phyloP scores from a whole-genome alignment of 768 basidiomycete species.

The Panaeolus cyanescens region DNA sequence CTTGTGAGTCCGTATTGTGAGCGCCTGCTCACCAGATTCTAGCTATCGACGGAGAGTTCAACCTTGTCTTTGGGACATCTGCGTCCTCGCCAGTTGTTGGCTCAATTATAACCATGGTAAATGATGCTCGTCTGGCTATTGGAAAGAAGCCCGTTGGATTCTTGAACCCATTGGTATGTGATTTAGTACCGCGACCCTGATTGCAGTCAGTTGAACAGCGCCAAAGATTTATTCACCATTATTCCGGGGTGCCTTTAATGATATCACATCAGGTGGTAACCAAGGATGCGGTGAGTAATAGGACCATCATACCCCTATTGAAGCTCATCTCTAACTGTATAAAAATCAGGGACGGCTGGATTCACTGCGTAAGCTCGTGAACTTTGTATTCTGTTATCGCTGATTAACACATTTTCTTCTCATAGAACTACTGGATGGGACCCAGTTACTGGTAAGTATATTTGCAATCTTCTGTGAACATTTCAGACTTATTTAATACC shows the following conservation, averaged over 20 bases:
- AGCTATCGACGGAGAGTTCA: constrained; percentile 41
- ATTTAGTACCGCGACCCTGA: background rate
- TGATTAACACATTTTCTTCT: background rate
- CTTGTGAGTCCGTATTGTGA: background rate
- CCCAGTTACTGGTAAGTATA: constrained; percentile 37
- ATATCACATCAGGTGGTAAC: constrained; percentile 42
- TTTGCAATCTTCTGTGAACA: background rate
- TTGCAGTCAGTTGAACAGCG: background rate
- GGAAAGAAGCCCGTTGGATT: constrained; percentile 50
- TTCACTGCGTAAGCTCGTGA: constrained; percentile 33
- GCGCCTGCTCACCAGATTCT: background rate
- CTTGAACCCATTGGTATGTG: constrained; percentile 45
- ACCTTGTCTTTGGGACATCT: constrained; percentile 49
- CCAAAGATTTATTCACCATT: constrained; percentile 35
- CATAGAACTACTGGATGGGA: constrained; percentile 40
- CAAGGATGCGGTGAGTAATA: constrained; percentile 36
- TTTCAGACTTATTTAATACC: background rate
- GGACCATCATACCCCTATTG: background rate
- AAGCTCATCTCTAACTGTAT: background rate
- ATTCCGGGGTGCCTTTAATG: constrained; percentile 39
- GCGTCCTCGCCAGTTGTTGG: constrained; percentile 51
- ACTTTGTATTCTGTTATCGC: background rate
- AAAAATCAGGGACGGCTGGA: constrained; percentile 29
- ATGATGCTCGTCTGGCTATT: constrained; percentile 48
- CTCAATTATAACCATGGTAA: constrained; percentile 50